Evolutionary conservation across 305 asterid species (phyloP), one percentile per base, ranked within the genome.

Genomic region (Petunia hybrid): DNA sequence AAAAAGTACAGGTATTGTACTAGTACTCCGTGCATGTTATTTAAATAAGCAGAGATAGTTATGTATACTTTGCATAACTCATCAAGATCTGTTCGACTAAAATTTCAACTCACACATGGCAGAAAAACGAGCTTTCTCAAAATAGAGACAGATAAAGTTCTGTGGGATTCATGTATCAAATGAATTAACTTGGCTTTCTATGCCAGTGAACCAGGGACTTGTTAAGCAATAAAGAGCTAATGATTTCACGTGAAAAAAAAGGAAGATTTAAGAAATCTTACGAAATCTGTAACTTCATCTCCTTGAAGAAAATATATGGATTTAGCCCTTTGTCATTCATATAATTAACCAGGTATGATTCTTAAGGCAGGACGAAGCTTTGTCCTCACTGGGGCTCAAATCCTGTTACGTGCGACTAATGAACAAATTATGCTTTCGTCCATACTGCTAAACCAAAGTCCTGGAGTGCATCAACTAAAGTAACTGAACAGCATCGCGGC

Each of bases 191-290:
- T 57, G 63, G 8, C 6, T 14, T 4, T 56, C 62, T 31, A 56
- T 0, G 40, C 74, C 74, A 51, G 74, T 67, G 53, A 40, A 36
- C 74, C 74, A 67, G 12, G 74, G 74, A 38, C 39, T 38, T 31
- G 10, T 12, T 12, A 56, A 14, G 35, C 62, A 56, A 56, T n/a
- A 56, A 56, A 56, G 61, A 56, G 61, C 61, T 66, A 39, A 66
- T 66, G 51, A 67, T 67, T 39, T 7, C 53, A 67, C 74, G 74
- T 67, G 74, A 67, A 40, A 16, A 67, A 67, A 67, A 67, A 67
- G 43, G 48, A 40, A 13, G 22, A 56, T 53, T 1, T 56, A 7
- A 3, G 6, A 5, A 5, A 45, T n/a, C n/a, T n/a, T n/a, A n/a
- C n/a, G n/a, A n/a, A 0, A 22, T 22, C 31, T 22, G 31, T 22